Conservation (phyloP, 345 rosid species). For the Litchi chinensis region DNA sequence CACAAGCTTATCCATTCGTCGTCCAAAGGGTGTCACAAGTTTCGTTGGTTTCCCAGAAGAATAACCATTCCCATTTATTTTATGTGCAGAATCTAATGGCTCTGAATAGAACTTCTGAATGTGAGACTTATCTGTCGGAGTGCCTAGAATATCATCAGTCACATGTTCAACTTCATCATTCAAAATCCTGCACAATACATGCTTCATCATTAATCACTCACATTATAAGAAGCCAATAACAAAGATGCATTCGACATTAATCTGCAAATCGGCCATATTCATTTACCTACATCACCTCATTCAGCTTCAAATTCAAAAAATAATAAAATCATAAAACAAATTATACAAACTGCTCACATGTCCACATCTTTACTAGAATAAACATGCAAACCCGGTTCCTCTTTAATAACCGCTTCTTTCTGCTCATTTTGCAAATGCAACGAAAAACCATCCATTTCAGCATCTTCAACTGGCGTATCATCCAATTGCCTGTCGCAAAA, state of each 20-base stretch:
- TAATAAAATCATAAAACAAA: neutral
- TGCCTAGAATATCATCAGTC: constrained; percentile 51
- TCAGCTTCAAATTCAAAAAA: neutral
- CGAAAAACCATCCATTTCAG: constrained; percentile 84
- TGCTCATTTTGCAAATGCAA: constrained; percentile 80
- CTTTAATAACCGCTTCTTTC: constrained; percentile 60
- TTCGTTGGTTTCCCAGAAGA: constrained; percentile 62
- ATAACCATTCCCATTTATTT: constrained; percentile 52
- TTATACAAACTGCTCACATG: constrained; percentile 57
- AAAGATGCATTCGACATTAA: neutral
- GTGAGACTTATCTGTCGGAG: constrained; percentile 60
- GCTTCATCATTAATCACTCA: neutral
- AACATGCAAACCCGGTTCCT: constrained; percentile 66
- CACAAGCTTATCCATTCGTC: constrained; percentile 63
- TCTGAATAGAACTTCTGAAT: constrained; percentile 41
- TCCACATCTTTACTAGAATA: constrained; percentile 87
- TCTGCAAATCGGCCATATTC: neutral
- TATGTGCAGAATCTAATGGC: constrained; percentile 42
- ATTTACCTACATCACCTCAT: neutral
- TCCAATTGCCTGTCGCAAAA: constrained; percentile 53
- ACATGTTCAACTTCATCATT: constrained; percentile 56
- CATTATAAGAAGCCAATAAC: neutral
- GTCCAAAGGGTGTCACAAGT: constrained; percentile 78
- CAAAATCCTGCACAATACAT: constrained; percentile 52
- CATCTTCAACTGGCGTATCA: constrained; percentile 60